phyloP scores from a whole-genome alignment of 768 basidiomycete genomes.

The Termitomyces bulborhizus region DNA sequence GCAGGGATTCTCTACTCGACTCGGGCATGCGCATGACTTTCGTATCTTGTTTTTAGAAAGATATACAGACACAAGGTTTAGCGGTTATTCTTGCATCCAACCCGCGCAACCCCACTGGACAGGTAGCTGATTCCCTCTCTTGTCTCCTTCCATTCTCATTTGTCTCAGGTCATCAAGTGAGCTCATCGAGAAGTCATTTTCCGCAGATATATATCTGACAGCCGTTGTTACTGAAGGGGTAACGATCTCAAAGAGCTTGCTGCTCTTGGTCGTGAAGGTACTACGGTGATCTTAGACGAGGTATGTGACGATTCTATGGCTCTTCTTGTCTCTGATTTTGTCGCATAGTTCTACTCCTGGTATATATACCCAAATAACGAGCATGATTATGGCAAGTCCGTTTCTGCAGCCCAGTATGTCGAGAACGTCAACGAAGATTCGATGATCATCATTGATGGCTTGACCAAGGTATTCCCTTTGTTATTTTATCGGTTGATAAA shows the following conservation, averaged over 20 bases:
- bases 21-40: background rate
- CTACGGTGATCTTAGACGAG: conserved; percentile 83
- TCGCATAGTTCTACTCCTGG: conserved; percentile 83
- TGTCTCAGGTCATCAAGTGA: conserved; percentile 44
- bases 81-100: conserved; percentile 86
- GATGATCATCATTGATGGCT: conserved; percentile 82
- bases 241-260: conserved; percentile 81
- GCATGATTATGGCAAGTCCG: conserved; percentile 65
- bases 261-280: conserved; percentile 62
- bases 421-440: conserved; percentile 86
- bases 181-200: background rate
- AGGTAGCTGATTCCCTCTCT: conserved; percentile 34
- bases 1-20: no score
- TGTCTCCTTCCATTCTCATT: background rate
- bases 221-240: conserved; percentile 38
- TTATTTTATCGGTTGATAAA: background rate
- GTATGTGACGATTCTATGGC: conserved; percentile 25
- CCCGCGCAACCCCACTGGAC: conserved; percentile 97
- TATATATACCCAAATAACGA: conserved; percentile 84
- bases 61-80: conserved; percentile 78
- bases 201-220: background rate
- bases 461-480: conserved; percentile 64
- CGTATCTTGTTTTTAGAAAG: conserved; percentile 44
- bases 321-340: conserved; percentile 2
- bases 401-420: conserved; percentile 80